Conservation (phyloP, 2,329 filamentous ascomycete species). For the Colletotrichum agaves region DNA sequence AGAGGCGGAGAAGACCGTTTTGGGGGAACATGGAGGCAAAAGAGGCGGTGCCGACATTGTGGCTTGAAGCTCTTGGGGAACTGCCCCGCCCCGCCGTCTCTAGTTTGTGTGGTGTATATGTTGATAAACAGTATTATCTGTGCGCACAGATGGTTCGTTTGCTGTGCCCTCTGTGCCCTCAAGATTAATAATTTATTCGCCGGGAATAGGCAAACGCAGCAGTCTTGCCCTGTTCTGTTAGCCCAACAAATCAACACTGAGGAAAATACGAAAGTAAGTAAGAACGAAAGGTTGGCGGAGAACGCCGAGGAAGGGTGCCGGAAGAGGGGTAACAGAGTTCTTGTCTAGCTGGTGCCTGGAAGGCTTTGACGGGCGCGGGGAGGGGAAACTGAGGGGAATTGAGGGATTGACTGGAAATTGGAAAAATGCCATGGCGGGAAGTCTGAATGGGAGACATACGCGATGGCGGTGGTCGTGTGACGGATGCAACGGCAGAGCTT, state of each 20-base stretch:
- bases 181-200: not conserved
- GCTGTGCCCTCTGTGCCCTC: constrained; percentile 10
- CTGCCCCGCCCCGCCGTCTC: constrained; percentile 10
- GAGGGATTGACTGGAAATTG: constrained; percentile 6
- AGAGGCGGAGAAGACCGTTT: not conserved
- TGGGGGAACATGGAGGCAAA: too few species aligned
- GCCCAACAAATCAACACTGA: not conserved
- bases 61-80: constrained; percentile 4
- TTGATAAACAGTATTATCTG: constrained; percentile 2
- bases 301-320: constrained; percentile 9
- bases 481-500: constrained; percentile 7
- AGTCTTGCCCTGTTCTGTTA: not conserved
- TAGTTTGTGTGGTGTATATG: constrained; percentile 6
- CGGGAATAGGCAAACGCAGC: not conserved
- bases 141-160: constrained; percentile 9
- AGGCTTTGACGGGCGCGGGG: not conserved
- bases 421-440: constrained; percentile 23
- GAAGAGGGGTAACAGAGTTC: constrained; percentile 17
- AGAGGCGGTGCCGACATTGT: not conserved
- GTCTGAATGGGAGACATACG: not conserved
- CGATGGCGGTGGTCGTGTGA: not conserved
- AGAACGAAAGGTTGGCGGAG: not conserved
- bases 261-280: too few species aligned
- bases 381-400: not conserved
- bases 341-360: not conserved